phyloP scores from a whole-genome alignment of 768 basidiomycete genomes.

The Termitomyces sp. region DNA sequence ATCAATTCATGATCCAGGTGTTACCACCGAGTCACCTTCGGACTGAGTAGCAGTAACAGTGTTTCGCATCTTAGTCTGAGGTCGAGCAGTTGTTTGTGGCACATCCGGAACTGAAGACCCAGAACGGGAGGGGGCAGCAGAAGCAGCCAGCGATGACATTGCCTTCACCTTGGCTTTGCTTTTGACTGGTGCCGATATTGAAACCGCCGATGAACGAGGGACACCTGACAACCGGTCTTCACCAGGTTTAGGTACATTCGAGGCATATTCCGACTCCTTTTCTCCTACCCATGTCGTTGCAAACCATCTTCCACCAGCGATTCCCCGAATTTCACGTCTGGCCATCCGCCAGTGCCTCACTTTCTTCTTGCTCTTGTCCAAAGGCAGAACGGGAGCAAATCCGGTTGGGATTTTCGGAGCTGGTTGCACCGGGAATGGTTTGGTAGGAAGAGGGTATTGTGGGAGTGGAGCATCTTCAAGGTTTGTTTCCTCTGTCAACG shows the following conservation, averaged over 20 bases:
- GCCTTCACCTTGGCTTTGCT: slow-evolving; percentile 39
- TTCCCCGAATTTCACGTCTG: slow-evolving; percentile 73
- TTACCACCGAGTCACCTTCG: slow-evolving; percentile 47
- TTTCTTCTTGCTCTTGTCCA: slow-evolving; percentile 59
- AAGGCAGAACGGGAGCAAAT: slow-evolving; percentile 58
- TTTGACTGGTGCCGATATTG: slow-evolving; percentile 41
- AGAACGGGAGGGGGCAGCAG: slow-evolving; percentile 52
- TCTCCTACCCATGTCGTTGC: slow-evolving; percentile 78
- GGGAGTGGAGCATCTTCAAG: slow-evolving; percentile 62
- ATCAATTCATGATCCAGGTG: slow-evolving; percentile 20
- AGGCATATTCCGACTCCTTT: slow-evolving; percentile 66
- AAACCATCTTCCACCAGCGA: slow-evolving; percentile 83
- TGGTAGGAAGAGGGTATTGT: slow-evolving; percentile 73
- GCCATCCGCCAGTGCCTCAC: slow-evolving; percentile 72
- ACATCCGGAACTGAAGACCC: slow-evolving; percentile 47
- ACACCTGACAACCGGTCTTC: slow-evolving; percentile 27
- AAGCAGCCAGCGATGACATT: slow-evolving; percentile 36
- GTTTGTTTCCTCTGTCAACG: slow-evolving; percentile 38
- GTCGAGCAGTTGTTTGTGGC: slow-evolving; percentile 32
- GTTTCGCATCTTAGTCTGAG: slow-evolving; percentile 65
- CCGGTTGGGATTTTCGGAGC: slow-evolving; percentile 73
- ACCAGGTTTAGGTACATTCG: slow-evolving; percentile 18
- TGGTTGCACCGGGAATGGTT: slow-evolving; percentile 78
- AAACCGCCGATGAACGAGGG: slow-evolving; percentile 32
- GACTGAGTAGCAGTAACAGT: slow-evolving; percentile 44